These are phyloP conservation scores for Podila minutissima DNA, from an alignment of 192 early-diverging fungal species.

Conservation along the genomic window DNA sequence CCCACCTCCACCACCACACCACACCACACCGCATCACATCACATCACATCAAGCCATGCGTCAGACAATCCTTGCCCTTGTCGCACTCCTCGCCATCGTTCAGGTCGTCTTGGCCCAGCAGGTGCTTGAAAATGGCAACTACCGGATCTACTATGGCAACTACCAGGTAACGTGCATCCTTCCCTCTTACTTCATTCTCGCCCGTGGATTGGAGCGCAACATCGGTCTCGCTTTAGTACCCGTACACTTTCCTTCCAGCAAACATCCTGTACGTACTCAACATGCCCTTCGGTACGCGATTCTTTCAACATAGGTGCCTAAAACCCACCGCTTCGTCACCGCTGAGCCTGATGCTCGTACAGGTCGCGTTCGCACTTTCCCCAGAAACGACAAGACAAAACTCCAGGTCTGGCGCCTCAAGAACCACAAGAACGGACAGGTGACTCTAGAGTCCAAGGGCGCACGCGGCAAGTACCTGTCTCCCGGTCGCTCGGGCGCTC, in stretches of 20 bases:
- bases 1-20: no score
- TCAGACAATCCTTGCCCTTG: conserved; percentile 5
- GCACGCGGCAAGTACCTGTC: conserved; percentile 4
- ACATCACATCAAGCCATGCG: conserved; percentile 1
- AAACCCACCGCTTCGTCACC: conserved; percentile 6
- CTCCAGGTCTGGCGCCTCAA: conserved; percentile 9
- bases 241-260: not conserved
- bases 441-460: conserved; percentile 18
- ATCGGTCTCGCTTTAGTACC: not conserved
- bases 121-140: not conserved
- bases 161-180: conserved; percentile 10
- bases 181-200: not conserved
- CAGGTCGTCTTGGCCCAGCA: conserved; percentile 6
- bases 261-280: not conserved
- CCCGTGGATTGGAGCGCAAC: not conserved
- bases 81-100: not conserved
- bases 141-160: conserved; percentile 17
- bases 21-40: not conserved
- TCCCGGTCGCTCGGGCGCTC: conserved; percentile 9
- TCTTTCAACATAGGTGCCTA: conserved; percentile 1
- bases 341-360: conserved; percentile 11
- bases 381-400: not conserved
- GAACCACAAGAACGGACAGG: not conserved
- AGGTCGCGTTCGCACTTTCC: conserved; percentile 1
- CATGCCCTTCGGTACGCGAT: not conserved